These are phyloP conservation scores for Nothophaeocryptopus gaeumannii DNA, from an alignment of 2,329 filamentous ascomycete genomes.

Conservation along the genomic window DNA sequence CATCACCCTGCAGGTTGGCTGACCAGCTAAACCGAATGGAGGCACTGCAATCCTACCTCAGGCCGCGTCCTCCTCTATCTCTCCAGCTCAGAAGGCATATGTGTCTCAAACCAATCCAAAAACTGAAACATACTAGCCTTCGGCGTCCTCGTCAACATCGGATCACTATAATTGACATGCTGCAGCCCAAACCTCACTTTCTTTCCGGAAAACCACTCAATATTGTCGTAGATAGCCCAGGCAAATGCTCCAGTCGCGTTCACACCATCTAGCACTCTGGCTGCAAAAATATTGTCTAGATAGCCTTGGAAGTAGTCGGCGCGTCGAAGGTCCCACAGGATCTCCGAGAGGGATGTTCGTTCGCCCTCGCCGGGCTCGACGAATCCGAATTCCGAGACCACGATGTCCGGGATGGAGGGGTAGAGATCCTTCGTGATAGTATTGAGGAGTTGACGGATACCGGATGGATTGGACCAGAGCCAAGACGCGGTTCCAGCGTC, in stretches of 20 bases:
- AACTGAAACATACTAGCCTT: constrained; percentile 42
- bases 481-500: constrained; percentile 32
- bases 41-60: too few relatives aligned
- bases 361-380: constrained; percentile 36
- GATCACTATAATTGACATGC: constrained; percentile 36
- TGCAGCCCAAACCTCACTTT: constrained; percentile 38
- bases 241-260: constrained; percentile 37
- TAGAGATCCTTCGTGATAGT: constrained; percentile 41
- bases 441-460: constrained; percentile 36
- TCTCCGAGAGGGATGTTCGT: constrained; percentile 30
- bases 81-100: background rate
- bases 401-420: constrained; percentile 40
- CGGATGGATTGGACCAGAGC: constrained; percentile 37
- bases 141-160: constrained; percentile 33
- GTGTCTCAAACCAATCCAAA: constrained; percentile 35
- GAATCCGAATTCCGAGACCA: constrained; percentile 39
- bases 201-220: constrained; percentile 38
- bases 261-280: constrained; percentile 35
- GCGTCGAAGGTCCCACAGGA: constrained; percentile 33
- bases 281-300: constrained; percentile 36
- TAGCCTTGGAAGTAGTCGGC: constrained; percentile 35
- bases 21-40: too few relatives aligned
- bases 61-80: too few relatives aligned
- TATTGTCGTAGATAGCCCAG: constrained; percentile 39
- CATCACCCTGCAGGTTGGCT: too few relatives aligned